Evolutionary conservation across 2,329 filamentous ascomycete species (phyloP).

Genomic region (Talaromyces sp.): DNA sequence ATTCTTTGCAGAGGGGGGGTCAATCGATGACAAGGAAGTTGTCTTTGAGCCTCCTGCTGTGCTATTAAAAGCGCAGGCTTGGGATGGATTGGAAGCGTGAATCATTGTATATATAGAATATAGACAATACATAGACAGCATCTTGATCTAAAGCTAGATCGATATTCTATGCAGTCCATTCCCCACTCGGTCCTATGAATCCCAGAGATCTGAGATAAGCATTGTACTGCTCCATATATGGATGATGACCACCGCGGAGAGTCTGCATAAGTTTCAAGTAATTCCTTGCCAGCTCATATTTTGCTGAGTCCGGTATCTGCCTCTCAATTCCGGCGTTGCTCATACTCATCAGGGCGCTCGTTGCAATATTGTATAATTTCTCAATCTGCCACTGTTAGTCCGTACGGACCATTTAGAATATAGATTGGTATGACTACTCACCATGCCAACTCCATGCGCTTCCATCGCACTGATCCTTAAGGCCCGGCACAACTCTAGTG

Average conservation of each 20-base stretch:
- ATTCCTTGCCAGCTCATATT: conserved; percentile 30
- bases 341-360: conserved; percentile 31
- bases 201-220: conserved; percentile 24
- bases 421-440: conserved; percentile 23
- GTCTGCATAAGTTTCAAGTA: conserved; percentile 35
- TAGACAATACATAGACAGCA: background rate
- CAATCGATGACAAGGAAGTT: background rate
- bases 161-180: background rate
- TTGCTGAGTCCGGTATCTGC: conserved; percentile 3
- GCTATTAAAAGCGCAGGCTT: background rate
- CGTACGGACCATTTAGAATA: background rate
- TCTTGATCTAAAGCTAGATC: background rate
- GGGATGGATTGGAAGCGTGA: background rate
- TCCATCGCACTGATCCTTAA: conserved; percentile 42
- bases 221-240: conserved; percentile 36
- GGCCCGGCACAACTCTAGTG: conserved; percentile 36
- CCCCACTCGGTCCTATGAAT: background rate
- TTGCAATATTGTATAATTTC: conserved; percentile 42
- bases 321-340: background rate
- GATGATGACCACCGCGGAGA: conserved; percentile 39
- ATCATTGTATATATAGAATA: background rate
- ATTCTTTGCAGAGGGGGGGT: background rate
- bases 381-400: conserved; percentile 30
- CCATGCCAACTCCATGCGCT: conserved; percentile 43
- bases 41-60: background rate